These are phyloP conservation scores for Fallopia convolvulus DNA, from an alignment of 148 eudicot species.

Conservation along the genomic window DNA sequence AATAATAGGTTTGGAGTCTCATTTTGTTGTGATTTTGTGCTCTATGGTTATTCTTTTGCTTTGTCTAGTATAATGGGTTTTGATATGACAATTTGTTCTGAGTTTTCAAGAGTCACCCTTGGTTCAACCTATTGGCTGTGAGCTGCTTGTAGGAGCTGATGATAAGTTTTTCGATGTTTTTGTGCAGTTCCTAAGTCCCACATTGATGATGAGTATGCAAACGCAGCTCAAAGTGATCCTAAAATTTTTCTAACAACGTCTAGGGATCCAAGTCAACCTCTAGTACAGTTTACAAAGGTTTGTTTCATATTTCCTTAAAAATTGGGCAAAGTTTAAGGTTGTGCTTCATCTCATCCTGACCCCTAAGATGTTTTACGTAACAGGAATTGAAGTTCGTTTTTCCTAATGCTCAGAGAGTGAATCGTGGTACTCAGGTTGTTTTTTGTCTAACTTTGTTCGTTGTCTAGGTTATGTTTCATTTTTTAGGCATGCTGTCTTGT, in stretches of 20 bases:
- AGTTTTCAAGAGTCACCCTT: not conserved
- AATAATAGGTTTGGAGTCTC: not conserved
- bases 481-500: too few relatives aligned
- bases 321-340: not conserved
- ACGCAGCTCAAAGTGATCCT: conserved; percentile 77
- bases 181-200: conserved; percentile 60
- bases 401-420: conserved; percentile 84
- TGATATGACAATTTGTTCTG: not conserved
- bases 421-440: conserved; percentile 95
- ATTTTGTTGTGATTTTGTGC: not conserved
- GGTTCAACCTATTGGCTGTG: not conserved
- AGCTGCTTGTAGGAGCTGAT: not conserved
- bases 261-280: conserved; percentile 93
- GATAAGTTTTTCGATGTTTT: not conserved
- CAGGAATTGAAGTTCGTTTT: conserved; percentile 92
- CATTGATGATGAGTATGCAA: conserved; percentile 94
- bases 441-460: not conserved
- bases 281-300: conserved; percentile 88
- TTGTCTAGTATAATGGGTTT: not conserved
- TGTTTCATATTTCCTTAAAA: not conserved
- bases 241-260: conserved; percentile 90
- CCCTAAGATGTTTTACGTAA: not conserved
- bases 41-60: not conserved
- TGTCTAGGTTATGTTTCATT: too few relatives aligned
- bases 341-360: not conserved